Percentiles rank a stretch among this genome's conserved stretches.
Conservation (phyloP, 139 green algal species). For the Eudorina sp. region DNA sequence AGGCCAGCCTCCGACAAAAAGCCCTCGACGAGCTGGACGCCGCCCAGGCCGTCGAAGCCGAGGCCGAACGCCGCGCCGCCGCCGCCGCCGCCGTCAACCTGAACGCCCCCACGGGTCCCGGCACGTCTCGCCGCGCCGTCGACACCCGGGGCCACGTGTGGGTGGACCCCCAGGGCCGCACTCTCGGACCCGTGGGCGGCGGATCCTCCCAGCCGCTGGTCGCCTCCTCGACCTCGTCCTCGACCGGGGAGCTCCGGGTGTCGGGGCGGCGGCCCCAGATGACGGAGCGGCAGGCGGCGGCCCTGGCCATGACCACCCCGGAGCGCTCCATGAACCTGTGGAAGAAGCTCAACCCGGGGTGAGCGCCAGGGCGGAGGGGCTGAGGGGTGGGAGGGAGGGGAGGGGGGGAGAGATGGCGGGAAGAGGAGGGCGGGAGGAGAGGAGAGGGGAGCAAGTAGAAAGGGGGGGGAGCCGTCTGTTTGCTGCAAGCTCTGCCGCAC, state of each 20-base stretch:
- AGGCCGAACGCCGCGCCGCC: neutral
- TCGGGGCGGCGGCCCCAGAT: neutral
- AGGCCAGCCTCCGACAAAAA: conserved; percentile 11
- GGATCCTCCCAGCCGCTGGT: too few relatives aligned
- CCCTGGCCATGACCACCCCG: neutral
- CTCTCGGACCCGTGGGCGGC: neutral
- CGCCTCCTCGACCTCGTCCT: too few relatives aligned
- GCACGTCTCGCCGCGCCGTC: neutral
- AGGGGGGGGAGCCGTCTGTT: too few relatives aligned
- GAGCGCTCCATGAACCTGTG: conserved; percentile 35
- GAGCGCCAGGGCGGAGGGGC: too few relatives aligned
- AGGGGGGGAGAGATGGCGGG: neutral
- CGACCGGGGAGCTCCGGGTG: neutral
- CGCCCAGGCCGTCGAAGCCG: neutral
- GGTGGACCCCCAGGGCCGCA: neutral
- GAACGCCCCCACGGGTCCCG: neutral
- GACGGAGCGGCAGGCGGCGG: conserved; percentile 26
- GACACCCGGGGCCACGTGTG: conserved; percentile 30
- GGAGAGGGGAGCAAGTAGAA: too few relatives aligned
- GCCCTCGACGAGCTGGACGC: conserved; percentile 1
- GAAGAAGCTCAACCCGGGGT: conserved; percentile 38
- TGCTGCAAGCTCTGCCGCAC: too few relatives aligned
- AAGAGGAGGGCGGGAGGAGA: neutral
- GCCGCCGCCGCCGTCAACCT: neutral
- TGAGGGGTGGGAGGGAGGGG: neutral